phyloP scores from a whole-genome alignment of 2,329 filamentous ascomycete genomes.

The Penicillium sp. region DNA sequence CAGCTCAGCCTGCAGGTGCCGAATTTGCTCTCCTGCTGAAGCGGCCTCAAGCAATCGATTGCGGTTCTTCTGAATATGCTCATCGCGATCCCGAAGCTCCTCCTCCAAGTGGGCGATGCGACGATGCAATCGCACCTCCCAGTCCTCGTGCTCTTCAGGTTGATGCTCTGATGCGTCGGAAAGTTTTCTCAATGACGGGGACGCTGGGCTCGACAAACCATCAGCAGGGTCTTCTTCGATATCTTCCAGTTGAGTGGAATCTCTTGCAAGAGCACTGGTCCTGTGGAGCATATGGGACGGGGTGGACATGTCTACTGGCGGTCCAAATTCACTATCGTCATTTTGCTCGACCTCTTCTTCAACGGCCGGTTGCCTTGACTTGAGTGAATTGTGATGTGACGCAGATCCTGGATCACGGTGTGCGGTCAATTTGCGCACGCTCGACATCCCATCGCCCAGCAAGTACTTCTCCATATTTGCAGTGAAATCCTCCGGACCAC shows the following conservation, averaged over 20 bases:
- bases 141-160: slow-evolving; percentile 12
- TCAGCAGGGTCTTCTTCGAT: slow-evolving; percentile 37
- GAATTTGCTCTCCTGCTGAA: slow-evolving; percentile 39
- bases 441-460: slow-evolving; percentile 26
- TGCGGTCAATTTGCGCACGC: slow-evolving; percentile 11
- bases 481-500: slow-evolving; percentile 44
- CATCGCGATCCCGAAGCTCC: slow-evolving; percentile 33
- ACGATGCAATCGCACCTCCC: slow-evolving; percentile 26
- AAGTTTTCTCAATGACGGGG: slow-evolving; percentile 28
- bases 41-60: slow-evolving; percentile 34
- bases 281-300: slow-evolving; percentile 41
- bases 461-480: slow-evolving; percentile 43
- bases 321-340: slow-evolving; percentile 44
- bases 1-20: slow-evolving; percentile 39
- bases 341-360: slow-evolving; percentile 33
- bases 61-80: slow-evolving; percentile 33
- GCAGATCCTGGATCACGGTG: slow-evolving; percentile 9
- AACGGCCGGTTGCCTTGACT: slow-evolving; percentile 25
- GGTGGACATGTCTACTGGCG: slow-evolving; percentile 45
- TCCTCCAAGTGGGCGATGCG: slow-evolving; percentile 34
- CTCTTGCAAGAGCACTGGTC: slow-evolving; percentile 24
- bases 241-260: slow-evolving; percentile 36
- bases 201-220: slow-evolving; percentile 17
- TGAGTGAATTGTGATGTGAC: slow-evolving; percentile 18
- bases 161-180: slow-evolving; percentile 15